Conservation (phyloP, 495 filamentous ascomycete species). For the Daldinia loculata region DNA sequence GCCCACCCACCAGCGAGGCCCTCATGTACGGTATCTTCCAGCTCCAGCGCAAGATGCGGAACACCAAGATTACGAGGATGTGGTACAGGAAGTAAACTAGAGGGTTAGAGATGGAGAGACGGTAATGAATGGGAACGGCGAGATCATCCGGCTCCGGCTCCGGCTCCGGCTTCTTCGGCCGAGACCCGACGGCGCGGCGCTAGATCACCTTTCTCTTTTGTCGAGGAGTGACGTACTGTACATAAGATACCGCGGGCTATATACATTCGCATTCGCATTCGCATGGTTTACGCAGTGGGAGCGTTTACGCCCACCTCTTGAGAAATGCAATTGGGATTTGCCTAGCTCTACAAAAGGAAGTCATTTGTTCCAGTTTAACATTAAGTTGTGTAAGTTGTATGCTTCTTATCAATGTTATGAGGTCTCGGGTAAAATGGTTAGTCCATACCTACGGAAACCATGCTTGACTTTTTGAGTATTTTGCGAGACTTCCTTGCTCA, state of each 20-base stretch:
- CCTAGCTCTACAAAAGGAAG: background rate
- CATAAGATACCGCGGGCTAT: conserved; percentile 36
- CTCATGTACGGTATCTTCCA: conserved; percentile 89
- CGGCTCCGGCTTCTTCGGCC: conserved; percentile 3
- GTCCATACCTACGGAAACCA: too few relatives aligned
- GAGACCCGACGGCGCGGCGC: conserved; percentile 13
- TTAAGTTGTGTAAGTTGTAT: background rate
- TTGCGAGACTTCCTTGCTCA: background rate
- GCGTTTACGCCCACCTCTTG: background rate
- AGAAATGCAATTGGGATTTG: background rate
- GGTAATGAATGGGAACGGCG: background rate
- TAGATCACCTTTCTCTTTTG: conserved; percentile 22
- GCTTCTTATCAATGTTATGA: too few relatives aligned
- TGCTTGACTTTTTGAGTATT: background rate
- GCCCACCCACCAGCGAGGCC: conserved; percentile 88
- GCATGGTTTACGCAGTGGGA: conserved; percentile 15
- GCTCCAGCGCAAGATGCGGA: conserved; percentile 86
- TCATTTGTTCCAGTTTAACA: background rate
- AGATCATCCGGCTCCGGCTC: background rate
- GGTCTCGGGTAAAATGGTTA: too few relatives aligned
- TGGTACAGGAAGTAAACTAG: conserved; percentile 66
- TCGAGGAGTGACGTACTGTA: conserved; percentile 27
- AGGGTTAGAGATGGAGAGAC: background rate
- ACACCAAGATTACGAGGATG: conserved; percentile 76
- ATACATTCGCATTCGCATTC: conserved; percentile 27